Conservation (phyloP, 2,329 filamentous ascomycete species). For the Calonectria crousiana region DNA sequence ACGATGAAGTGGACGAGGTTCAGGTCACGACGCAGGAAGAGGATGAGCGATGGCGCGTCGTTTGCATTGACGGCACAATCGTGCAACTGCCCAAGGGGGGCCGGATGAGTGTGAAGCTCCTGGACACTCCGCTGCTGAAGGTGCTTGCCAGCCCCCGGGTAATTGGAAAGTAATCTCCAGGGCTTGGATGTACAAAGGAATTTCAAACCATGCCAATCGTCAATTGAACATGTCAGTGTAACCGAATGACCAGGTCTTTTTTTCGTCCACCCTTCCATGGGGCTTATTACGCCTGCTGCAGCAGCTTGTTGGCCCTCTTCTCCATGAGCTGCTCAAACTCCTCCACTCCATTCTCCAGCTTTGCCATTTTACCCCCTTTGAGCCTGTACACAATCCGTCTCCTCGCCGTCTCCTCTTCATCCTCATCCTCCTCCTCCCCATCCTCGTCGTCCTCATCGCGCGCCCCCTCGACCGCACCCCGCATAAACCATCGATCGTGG, state of each 20-base stretch:
- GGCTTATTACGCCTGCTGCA: constrained; percentile 39
- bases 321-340: constrained; percentile 75
- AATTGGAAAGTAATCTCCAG: background rate
- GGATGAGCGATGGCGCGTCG: constrained; percentile 81
- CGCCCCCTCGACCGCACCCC: constrained; percentile 69
- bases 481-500: constrained; percentile 86
- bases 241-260: too few species aligned
- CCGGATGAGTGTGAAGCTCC: constrained; percentile 74
- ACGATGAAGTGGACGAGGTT: constrained; percentile 77
- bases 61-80: constrained; percentile 94
- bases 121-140: constrained; percentile 55
- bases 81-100: constrained; percentile 79
- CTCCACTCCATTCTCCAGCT: constrained; percentile 70
- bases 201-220: background rate
- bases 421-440: constrained; percentile 46
- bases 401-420: constrained; percentile 58
- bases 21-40: constrained; percentile 75
- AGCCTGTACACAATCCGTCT: constrained; percentile 71
- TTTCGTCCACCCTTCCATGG: background rate
- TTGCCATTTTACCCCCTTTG: constrained; percentile 66
- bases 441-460: constrained; percentile 55
- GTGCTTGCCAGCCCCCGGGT: constrained; percentile 57
- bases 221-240: background rate
- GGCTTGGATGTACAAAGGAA: background rate
- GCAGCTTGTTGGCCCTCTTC: constrained; percentile 65